phyloP scores from a whole-genome alignment of 495 filamentous ascomycete species.

The Baudoinia panamericana region DNA sequence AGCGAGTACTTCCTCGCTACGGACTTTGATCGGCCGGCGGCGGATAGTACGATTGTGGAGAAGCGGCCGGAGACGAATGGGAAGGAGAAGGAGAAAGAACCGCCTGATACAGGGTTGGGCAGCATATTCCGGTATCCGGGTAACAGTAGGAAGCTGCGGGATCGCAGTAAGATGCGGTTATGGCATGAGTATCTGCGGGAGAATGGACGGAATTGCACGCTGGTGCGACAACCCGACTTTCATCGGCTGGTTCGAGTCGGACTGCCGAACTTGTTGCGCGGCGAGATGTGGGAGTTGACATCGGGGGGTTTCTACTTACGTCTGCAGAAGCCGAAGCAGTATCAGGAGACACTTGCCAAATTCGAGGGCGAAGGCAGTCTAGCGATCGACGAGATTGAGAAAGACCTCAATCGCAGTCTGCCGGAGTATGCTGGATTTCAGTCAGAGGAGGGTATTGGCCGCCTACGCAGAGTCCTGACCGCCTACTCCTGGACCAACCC shows the following conservation, averaged over 20 bases:
- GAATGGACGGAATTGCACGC: constrained; percentile 83
- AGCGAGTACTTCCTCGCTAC: constrained; percentile 79
- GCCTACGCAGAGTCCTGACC: constrained; percentile 76
- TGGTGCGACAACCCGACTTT: constrained; percentile 90
- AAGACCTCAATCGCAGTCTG: constrained; percentile 88
- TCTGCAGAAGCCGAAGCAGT: constrained; percentile 71
- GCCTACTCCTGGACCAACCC: constrained; percentile 95
- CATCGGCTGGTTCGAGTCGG: constrained; percentile 95
- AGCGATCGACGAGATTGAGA: constrained; percentile 97
- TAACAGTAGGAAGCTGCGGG: constrained; percentile 86
- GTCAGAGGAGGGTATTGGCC: constrained; percentile 85
- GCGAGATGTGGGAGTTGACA: constrained; percentile 90
- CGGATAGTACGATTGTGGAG: constrained; percentile 17
- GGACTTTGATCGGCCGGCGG: constrained; percentile 23
- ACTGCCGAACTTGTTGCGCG: constrained; percentile 79
- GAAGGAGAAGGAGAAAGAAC: constrained; percentile 39
- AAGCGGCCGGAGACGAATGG: constrained; percentile 29
- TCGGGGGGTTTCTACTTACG: constrained; percentile 82
- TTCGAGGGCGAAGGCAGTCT: constrained; percentile 72
- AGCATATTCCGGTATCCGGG: constrained; percentile 91
- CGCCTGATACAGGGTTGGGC: constrained; percentile 84
- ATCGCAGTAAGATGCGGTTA: constrained; percentile 90
- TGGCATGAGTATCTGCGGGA: constrained; percentile 93
- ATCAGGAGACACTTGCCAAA: constrained; percentile 68
- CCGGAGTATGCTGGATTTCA: constrained; percentile 97